Percentiles rank a stretch among this genome's conserved stretches.
Evolutionary conservation across 2,329 filamentous ascomycete genomes (phyloP).

Genomic region (Diaporthe sp.): DNA sequence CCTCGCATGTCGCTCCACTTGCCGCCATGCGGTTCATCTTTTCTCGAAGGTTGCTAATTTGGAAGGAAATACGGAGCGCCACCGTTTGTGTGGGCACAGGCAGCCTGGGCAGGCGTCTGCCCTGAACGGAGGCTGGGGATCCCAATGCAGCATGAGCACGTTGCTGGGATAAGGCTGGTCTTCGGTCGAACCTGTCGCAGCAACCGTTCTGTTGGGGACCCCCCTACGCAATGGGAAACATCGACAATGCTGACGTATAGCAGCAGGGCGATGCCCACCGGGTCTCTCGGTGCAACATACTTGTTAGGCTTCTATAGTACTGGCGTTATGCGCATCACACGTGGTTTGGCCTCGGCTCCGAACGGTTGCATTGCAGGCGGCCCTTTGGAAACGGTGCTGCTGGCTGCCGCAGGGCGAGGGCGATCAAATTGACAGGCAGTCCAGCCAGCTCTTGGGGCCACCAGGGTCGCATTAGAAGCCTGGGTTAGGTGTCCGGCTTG

Average conservation of each 20-base stretch:
- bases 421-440: slow-evolving; percentile 27
- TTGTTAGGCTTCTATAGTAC: neutral
- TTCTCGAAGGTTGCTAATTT: slow-evolving; percentile 39
- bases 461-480: slow-evolving; percentile 26
- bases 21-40: slow-evolving; percentile 37
- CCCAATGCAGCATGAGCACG: slow-evolving; percentile 15
- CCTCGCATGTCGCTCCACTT: slow-evolving; percentile 34
- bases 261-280: slow-evolving; percentile 3
- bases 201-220: neutral
- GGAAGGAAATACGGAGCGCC: slow-evolving; percentile 22
- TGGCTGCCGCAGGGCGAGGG: slow-evolving; percentile 13
- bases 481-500: slow-evolving; percentile 36
- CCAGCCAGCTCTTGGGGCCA: slow-evolving; percentile 11
- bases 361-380: slow-evolving; percentile 36
- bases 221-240: neutral
- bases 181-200: slow-evolving; percentile 4
- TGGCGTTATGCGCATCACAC: slow-evolving; percentile 31
- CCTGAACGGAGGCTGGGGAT: slow-evolving; percentile 23
- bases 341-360: slow-evolving; percentile 26
- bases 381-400: slow-evolving; percentile 25
- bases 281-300: slow-evolving; percentile 8
- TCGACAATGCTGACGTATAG: slow-evolving; percentile 12
- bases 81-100: slow-evolving; percentile 28
- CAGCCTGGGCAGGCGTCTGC: neutral
- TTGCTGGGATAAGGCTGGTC: slow-evolving; percentile 17